Base-by-base conservation (phyloP, 306 rosid species). In the Vigna reflexopilosa region DNA sequence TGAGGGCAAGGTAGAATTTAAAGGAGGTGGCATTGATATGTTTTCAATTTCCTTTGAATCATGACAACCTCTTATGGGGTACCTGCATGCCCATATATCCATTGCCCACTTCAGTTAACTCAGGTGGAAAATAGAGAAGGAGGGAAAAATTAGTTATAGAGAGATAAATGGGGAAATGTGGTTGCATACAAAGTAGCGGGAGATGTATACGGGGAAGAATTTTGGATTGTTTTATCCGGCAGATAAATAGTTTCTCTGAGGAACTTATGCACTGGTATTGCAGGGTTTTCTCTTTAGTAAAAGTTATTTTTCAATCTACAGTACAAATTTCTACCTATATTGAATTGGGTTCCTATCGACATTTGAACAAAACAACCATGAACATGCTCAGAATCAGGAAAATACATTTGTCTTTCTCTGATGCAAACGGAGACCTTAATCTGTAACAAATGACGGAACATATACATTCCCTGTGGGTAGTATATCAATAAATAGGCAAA, bases 381-480 rank as follows among this genome's bases (percentile, higher is more conserved):
- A 28, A 13, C 38, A 48, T 14, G 16, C 26, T 69, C 45, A 69
- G 59, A 69, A 48, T 48, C 26, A 15, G 19, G 44, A 69, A 48
- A 69, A 24, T 68, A 14, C 16, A 15, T 7, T 26, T 20, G n/a
- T 48, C 19, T 48, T 24, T 47, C 72, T 45, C 38, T 15, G 55
- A 20, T 50, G 49, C 19, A 5, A 17, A 14, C 58, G n/a, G 16
- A 71, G 32, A 30, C 30, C 17, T 34, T 50, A 30, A 70, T 70
- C 49, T 34, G 63, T 51, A 3, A 30, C 32, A 50, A 32, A 50
- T 52, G 47, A 34, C 6, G 17, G 64, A 19, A 71, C 24, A 8
- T 20, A 71, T 52, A 52, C 50, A 71, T 71, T 71, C 50, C 50
- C 6, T 51, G 36, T 71, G 76, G 54, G 28, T 15, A 45, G 63